Conservation (phyloP, 2,329 filamentous ascomycete species). For the Colletotrichum musicola region DNA sequence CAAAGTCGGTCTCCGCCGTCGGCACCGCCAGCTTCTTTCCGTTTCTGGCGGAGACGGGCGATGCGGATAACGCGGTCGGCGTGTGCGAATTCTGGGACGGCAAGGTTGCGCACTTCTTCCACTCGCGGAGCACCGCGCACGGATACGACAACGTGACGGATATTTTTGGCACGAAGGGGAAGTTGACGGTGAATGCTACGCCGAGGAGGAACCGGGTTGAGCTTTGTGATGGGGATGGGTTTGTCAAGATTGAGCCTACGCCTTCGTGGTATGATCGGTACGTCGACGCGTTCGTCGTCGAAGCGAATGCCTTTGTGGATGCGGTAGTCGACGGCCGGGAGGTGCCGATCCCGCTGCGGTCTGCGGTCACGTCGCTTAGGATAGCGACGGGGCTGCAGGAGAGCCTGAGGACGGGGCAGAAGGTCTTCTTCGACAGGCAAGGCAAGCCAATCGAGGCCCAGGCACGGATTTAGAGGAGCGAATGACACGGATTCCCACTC, state of each 20-base stretch:
- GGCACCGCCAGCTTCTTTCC: slow-evolving; percentile 10
- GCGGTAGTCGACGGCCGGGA: slow-evolving; percentile 37
- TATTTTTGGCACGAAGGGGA: slow-evolving; percentile 55
- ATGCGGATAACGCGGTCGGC: slow-evolving; percentile 58
- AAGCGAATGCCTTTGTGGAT: slow-evolving; percentile 43
- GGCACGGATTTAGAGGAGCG: background rate
- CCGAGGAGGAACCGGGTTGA: slow-evolving; percentile 45
- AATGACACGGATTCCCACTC: background rate
- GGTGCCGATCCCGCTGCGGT: slow-evolving; percentile 38
- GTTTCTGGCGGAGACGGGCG: slow-evolving; percentile 36
- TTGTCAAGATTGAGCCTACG: slow-evolving; percentile 41
- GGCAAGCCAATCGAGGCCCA: background rate
- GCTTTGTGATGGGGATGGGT: slow-evolving; percentile 41
- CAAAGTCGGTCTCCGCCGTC: background rate
- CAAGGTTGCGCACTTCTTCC: slow-evolving; percentile 58
- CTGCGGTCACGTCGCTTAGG: slow-evolving; percentile 34
- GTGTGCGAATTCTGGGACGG: slow-evolving; percentile 58
- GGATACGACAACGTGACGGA: slow-evolving; percentile 59
- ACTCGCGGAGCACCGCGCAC: slow-evolving; percentile 55
- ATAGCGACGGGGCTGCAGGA: slow-evolving; percentile 42
- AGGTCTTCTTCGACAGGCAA: slow-evolving; percentile 38
- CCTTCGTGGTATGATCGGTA: slow-evolving; percentile 45
- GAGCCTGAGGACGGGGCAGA: slow-evolving; percentile 31
- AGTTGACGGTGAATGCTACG: slow-evolving; percentile 50
- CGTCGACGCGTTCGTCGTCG: slow-evolving; percentile 44